Conservation (phyloP, 1,284 basidiomycete species). For the Violaceomyces palustris region DNA sequence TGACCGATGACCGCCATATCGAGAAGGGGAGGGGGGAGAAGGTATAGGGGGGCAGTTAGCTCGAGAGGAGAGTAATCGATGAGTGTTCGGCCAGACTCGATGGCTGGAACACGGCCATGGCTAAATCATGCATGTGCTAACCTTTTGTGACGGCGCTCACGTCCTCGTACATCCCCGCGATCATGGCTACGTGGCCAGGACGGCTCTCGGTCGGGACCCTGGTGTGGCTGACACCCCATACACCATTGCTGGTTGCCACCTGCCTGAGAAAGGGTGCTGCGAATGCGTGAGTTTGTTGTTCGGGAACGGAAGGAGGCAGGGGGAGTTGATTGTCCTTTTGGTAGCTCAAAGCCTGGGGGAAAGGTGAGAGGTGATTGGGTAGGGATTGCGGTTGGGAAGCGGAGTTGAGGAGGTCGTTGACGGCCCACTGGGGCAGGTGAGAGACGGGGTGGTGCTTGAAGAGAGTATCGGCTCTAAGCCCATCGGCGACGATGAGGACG, state of each 20-base stretch:
- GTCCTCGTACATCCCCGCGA: slow-evolving; percentile 89
- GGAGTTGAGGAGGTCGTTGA: too few species aligned
- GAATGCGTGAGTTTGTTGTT: too few species aligned
- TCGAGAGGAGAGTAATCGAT: neutral
- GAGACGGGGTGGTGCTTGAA: slow-evolving; percentile 56
- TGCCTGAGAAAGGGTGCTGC: slow-evolving; percentile 73
- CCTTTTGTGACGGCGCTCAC: slow-evolving; percentile 80
- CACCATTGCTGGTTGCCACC: slow-evolving; percentile 62
- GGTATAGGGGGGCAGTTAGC: too few species aligned
- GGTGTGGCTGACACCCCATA: slow-evolving; percentile 79
- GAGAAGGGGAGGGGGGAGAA: neutral
- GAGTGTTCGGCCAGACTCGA: too few species aligned
- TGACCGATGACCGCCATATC: slow-evolving; percentile 38
- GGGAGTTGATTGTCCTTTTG: too few species aligned
- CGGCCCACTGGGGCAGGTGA: slow-evolving; percentile 25
- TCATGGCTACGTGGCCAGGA: slow-evolving; percentile 80
- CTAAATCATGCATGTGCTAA: too few species aligned
- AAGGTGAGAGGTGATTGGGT: too few species aligned
- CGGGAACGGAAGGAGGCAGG: too few species aligned
- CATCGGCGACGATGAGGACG: slow-evolving; percentile 72
- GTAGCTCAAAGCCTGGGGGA: too few species aligned
- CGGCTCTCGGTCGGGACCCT: slow-evolving; percentile 81
- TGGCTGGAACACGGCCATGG: neutral
- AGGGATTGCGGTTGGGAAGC: too few species aligned
- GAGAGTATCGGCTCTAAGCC: slow-evolving; percentile 72